Base-by-base conservation (phyloP, 371 early-diverging fungal genomes). In the Paraphysoderma sedebokerense region DNA sequence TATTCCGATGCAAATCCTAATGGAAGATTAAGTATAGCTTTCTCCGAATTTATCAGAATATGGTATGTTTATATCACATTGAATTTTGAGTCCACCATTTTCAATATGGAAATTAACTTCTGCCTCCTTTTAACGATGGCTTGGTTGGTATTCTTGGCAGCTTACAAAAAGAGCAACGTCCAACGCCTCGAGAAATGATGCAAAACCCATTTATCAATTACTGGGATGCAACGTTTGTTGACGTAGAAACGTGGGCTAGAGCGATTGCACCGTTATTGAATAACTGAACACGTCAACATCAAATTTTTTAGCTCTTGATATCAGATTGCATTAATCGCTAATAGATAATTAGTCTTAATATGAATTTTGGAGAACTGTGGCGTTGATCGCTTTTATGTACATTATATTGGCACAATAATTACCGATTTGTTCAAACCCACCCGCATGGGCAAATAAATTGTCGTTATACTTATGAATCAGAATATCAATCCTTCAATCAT, bases 21-120 rank as follows among this genome's bases (percentile, higher is more conserved):
- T 20, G 67, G 70, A 12, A 65, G 74, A 44, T 89, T 80, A 63
- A 74, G 86, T n/a, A 41, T 54, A 8, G 83, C 81, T 48, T 76
- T 88, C 53, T 70, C 77, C 40, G 75, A 71, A 47, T 88, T 91
- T 62, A 73, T 88, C 35, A 68, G 70, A 36, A 58, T 66, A 54
- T 87, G 88, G 84, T 82, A 69, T 54, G 54, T 28, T 22, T 27
- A 3, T 20, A 4, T n/a, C 7, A 0, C 19, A 15, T 15, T 5
- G 0, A 26, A 3, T n/a, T 11, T 26, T 11, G 5, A n/a, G 30
- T 19, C 19, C 35, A 38, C 19, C 27, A 47, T 6, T 46, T 49
- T 30, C 44, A n/a, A 3, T 19, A 32, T 7, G 24, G 35, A 2
- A 12, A n/a, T 19, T 13, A 13, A 27, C 7, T 41, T 50, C 23